Conservation (phyloP, 2,329 filamentous ascomycete species). For the Pseudopithomyces chartarum region DNA sequence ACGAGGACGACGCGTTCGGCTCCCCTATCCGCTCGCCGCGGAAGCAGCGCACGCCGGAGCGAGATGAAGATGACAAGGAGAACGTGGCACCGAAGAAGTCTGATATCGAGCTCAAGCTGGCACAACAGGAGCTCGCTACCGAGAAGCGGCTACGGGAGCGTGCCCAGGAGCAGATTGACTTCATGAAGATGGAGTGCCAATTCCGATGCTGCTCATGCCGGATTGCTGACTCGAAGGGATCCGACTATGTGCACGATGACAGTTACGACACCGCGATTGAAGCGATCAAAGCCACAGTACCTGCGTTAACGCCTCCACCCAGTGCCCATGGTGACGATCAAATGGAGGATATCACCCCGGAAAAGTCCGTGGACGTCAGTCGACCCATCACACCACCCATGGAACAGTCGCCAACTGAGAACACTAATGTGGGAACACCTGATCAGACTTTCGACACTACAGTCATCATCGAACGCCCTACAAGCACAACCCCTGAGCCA, state of each 20-base stretch:
- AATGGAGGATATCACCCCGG: constrained; percentile 38
- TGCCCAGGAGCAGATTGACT: constrained; percentile 74
- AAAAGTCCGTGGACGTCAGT: constrained; percentile 24
- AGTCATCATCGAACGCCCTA: constrained; percentile 12
- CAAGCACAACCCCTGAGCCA: constrained; percentile 22
- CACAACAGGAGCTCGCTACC: constrained; percentile 57
- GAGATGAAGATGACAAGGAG: constrained; percentile 51
- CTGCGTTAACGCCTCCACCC: constrained; percentile 65
- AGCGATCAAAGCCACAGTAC: constrained; percentile 49
- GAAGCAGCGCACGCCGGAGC: constrained; percentile 53
- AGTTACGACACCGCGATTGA: constrained; percentile 42
- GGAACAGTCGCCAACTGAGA: constrained; percentile 11
- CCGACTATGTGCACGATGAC: constrained; percentile 46
- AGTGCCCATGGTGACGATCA: constrained; percentile 61
- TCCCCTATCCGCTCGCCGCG: constrained; percentile 61
- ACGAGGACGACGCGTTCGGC: constrained; percentile 65
- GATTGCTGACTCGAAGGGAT: constrained; percentile 45
- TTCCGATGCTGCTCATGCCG: constrained; percentile 69
- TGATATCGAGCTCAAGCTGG: constrained; percentile 50
- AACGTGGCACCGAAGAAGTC: constrained; percentile 52
- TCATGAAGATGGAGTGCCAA: constrained; percentile 75
- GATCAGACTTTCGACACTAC: constrained; percentile 17
- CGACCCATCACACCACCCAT: constrained; percentile 28
- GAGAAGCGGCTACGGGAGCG: constrained; percentile 67
- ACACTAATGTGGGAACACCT: not conserved